Evolutionary conservation across 2,329 filamentous ascomycete species (phyloP).

Genomic region (Diaporthe ampelina): DNA sequence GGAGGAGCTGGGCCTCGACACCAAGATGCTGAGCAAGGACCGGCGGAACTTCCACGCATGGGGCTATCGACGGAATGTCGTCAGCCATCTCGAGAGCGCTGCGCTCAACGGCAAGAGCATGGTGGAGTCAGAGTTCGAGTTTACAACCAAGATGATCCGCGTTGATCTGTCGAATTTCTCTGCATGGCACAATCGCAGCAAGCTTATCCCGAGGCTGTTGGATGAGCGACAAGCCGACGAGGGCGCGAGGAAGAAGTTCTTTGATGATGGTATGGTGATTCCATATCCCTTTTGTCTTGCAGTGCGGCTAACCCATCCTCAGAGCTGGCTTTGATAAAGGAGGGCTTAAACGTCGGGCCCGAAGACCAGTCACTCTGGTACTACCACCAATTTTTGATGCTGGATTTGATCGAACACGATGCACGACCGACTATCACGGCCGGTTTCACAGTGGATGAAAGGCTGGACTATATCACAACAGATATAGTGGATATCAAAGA

Average conservation of each 20-base stretch:
- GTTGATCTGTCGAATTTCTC: conserved; percentile 95
- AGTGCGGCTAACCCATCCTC: not conserved
- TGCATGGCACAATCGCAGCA: conserved; percentile 93
- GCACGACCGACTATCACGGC: conserved; percentile 73
- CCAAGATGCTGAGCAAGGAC: conserved; percentile 90
- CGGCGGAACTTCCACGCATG: conserved; percentile 96
- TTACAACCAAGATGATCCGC: conserved; percentile 90
- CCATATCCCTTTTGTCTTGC: not conserved
- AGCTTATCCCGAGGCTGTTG: conserved; percentile 83
- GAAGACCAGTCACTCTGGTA: conserved; percentile 98
- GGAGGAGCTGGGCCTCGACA: conserved; percentile 84
- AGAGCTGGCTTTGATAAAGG: conserved; percentile 83
- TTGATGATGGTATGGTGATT: conserved; percentile 73
- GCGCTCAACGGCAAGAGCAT: conserved; percentile 70
- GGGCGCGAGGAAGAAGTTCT: conserved; percentile 73
- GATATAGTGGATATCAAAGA: conserved; percentile 84
- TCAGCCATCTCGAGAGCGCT: conserved; percentile 78
- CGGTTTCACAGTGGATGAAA: conserved; percentile 71
- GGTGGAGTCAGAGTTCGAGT: conserved; percentile 85
- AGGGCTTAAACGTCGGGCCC: conserved; percentile 87
- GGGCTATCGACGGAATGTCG: conserved; percentile 87
- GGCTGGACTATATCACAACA: conserved; percentile 73
- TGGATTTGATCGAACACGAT: conserved; percentile 69
- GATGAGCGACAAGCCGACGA: conserved; percentile 77
- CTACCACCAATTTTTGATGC: conserved; percentile 91